Percentiles rank a stretch among this genome's conserved stretches.
Evolutionary conservation across 2,329 filamentous ascomycete species (phyloP).

Genomic region (Pseudocercospora musae): DNA sequence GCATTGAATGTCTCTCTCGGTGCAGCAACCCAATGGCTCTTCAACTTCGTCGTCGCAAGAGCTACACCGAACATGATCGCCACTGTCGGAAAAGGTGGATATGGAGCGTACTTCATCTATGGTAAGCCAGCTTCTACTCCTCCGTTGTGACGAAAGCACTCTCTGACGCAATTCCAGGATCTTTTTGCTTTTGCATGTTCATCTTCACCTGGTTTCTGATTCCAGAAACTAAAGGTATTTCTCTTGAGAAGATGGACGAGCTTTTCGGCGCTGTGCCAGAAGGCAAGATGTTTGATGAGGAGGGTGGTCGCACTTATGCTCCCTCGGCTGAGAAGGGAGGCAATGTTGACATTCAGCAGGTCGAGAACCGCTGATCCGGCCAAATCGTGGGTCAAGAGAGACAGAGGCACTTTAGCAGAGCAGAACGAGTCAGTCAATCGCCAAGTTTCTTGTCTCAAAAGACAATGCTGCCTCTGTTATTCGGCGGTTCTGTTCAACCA

Average conservation of each 20-base stretch:
- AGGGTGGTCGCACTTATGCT: background rate
- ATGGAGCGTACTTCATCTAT: slow-evolving; percentile 43
- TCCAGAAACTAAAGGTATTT: slow-evolving; percentile 54
- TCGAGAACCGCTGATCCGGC: background rate
- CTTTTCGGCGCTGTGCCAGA: slow-evolving; percentile 40
- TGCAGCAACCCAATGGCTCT: slow-evolving; percentile 62
- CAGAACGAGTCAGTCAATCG: background rate
- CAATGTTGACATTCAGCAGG: slow-evolving; percentile 1
- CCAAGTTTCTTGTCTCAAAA: background rate
- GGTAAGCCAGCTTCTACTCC: slow-evolving; percentile 38
- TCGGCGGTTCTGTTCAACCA: background rate
- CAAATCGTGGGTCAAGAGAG: too few relatives aligned
- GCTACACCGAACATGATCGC: slow-evolving; percentile 66
- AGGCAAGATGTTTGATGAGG: slow-evolving; percentile 11
- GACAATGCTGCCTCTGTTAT: too few relatives aligned
- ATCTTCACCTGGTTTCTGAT: slow-evolving; percentile 61
- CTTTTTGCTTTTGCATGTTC: slow-evolving; percentile 64
- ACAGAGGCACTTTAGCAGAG: too few relatives aligned
- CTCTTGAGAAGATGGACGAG: slow-evolving; percentile 43
- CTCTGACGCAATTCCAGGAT: slow-evolving; percentile 67
- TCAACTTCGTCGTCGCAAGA: slow-evolving; percentile 69
- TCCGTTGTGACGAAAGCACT: slow-evolving; percentile 25
- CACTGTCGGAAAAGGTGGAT: slow-evolving; percentile 49
- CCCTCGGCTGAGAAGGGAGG: background rate
- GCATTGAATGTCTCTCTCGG: slow-evolving; percentile 66